Evolutionary conservation across 1,139 yeast genomes (phyloP), one percentile per base, ranked within the genome.

Genomic region (Debaryomycetaceae sp.): DNA sequence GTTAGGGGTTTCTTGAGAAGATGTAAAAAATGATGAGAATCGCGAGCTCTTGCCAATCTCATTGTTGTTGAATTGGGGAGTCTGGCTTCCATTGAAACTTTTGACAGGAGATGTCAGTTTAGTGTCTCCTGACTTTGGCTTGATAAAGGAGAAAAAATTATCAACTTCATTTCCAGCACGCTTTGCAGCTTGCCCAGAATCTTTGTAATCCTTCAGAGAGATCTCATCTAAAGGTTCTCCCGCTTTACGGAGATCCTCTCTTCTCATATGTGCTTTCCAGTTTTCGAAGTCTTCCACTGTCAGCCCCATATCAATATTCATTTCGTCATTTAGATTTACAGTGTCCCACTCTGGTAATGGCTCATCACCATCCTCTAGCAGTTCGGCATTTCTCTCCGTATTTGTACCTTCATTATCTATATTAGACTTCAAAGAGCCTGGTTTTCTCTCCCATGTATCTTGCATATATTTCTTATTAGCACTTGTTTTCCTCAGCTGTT

Each of bases 201-300:
- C 19, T 8, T 16, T 14, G 13, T 15, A 22, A 5, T 45, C 41
- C 5, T 42, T 33, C 31, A 37, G 43, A 7, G 38, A 37, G n/a
- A 35, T 59, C 35, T 57, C 63, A 26, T 63, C 59, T 17, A 63
- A 53, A 5, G 40, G n/a, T 40, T 70, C 78, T 14, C 81, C 83
- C 39, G 73, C 71, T 49, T 72, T 73, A 44, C 67, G 72, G 35
- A 73, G 71, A 39, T 81, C 84, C 53, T 79, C 77, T 38, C 66
- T 66, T 48, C 74, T 75, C 81, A 80, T 78, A 52, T 72, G 72
- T 37, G 74, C 67, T 58, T 81, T 83, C 87, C 89, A 82, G 48
- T 72, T 70, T 55, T 83, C 89, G 53, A 84, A 84, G 51, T 83
- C 92, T 40, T 79, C 81, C 16, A 80, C 83, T 2, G 86, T 74